Evolutionary conservation across 208 protist genomes (phyloP).

Genomic region (Crithidia brevicula): DNA sequence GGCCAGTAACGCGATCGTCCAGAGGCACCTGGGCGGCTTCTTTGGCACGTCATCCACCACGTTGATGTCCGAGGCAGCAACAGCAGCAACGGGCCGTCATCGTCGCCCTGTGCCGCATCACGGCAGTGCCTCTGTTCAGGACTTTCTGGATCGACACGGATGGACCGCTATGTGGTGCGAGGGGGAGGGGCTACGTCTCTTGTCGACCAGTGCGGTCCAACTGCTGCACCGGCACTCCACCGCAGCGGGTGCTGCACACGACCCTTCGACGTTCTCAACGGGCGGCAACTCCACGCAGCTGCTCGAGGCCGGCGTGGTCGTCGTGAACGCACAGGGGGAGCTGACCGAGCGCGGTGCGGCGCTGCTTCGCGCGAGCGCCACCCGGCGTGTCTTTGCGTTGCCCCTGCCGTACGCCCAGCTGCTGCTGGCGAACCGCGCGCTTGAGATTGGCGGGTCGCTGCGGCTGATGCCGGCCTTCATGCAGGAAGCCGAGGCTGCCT

Average conservation of each 20-base stretch:
- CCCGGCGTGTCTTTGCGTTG: conserved; percentile 43
- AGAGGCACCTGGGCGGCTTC: conserved; percentile 38
- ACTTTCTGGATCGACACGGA: conserved; percentile 18
- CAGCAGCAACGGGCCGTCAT: no score
- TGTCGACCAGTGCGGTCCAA: conserved; percentile 32
- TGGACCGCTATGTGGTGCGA: conserved; percentile 45
- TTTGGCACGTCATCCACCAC: conserved; percentile 6
- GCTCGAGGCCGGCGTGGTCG: conserved; percentile 52
- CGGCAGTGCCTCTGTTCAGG: conserved; percentile 14
- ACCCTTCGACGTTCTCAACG: background rate
- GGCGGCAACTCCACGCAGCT: conserved; percentile 18
- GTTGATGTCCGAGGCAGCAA: no score
- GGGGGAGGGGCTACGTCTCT: conserved; percentile 45
- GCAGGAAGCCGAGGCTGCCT: conserved; percentile 20
- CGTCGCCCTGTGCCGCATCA: background rate
- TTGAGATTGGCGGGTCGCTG: conserved; percentile 43
- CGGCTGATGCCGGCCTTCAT: conserved; percentile 25
- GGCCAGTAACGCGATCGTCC: conserved; percentile 34
- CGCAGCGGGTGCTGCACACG: background rate
- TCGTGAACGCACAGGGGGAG: conserved; percentile 44
- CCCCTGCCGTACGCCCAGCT: conserved; percentile 62
- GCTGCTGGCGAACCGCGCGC: conserved; percentile 46
- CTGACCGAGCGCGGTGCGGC: conserved; percentile 69
- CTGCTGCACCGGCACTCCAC: conserved; percentile 30
- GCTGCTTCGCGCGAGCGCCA: conserved; percentile 37